Evolutionary conservation across 306 rosid genomes (phyloP).

Genomic region (Parietaria judaica): DNA sequence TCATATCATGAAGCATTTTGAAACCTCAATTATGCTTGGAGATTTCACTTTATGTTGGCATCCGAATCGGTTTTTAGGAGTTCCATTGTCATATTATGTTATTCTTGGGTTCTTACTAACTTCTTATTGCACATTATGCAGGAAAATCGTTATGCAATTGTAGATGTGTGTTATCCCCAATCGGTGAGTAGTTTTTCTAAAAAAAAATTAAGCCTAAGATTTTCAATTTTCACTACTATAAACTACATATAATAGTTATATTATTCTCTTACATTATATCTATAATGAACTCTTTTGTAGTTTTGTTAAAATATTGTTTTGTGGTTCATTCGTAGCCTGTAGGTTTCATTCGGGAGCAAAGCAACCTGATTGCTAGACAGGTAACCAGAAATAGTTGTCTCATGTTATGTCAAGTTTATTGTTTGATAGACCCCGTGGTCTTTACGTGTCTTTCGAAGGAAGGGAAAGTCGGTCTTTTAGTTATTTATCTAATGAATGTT

Average conservation of each 20-base stretch:
- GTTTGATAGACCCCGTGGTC: too few species aligned
- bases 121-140: conserved; percentile 34
- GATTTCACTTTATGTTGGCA: not conserved
- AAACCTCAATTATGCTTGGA: not conserved
- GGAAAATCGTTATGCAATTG: conserved; percentile 94
- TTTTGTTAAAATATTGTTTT: conserved; percentile 19
- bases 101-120: conserved; percentile 18
- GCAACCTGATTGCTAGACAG: conserved; percentile 76
- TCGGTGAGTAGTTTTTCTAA: conserved; percentile 53
- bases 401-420: not conserved
- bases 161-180: conserved; percentile 88
- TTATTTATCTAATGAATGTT: too few species aligned
- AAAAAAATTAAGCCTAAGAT: conserved; percentile 3
- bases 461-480: too few species aligned
- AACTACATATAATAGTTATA: too few species aligned
- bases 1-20: not conserved
- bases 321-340: conserved; percentile 56
- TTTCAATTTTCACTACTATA: conserved; percentile 1
- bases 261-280: conserved; percentile 1
- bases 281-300: conserved; percentile 8
- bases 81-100: conserved; percentile 1
- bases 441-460: too few species aligned
- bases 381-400: conserved; percentile 24
- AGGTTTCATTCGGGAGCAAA: conserved; percentile 81
- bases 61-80: not conserved